phyloP scores from a whole-genome alignment of 352 stramenopile species.

The Nannochloropsis limnetica region DNA sequence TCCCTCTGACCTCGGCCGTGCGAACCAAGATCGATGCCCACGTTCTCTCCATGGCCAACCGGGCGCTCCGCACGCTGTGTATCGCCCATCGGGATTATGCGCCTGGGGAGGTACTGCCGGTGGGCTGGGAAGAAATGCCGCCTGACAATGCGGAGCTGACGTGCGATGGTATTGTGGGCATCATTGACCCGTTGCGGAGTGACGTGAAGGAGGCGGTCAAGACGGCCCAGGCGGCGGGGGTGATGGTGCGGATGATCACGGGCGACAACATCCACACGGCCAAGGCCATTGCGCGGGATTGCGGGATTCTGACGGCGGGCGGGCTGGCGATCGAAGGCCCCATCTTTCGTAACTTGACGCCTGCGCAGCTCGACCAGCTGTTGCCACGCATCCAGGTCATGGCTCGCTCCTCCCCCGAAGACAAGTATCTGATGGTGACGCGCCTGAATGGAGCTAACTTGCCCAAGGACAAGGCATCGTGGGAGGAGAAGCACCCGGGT shows the following conservation, averaged over 20 bases:
- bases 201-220: conserved; percentile 53
- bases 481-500: conserved; percentile 38
- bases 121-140: conserved; percentile 59
- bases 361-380: conserved; percentile 45
- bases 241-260: conserved; percentile 78
- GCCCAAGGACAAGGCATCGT: conserved; percentile 43
- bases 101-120: conserved; percentile 54
- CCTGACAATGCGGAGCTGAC: conserved; percentile 56
- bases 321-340: conserved; percentile 56
- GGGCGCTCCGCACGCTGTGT: conserved; percentile 72
- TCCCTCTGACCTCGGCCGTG: background rate
- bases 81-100: conserved; percentile 69
- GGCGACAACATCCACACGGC: conserved; percentile 87
- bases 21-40: background rate
- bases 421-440: conserved; percentile 91
- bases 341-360: conserved; percentile 60
- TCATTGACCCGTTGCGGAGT: conserved; percentile 51
- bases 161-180: conserved; percentile 52
- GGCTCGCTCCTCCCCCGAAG: conserved; percentile 83
- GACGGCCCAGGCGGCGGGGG: conserved; percentile 57
- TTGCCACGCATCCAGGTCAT: conserved; percentile 67
- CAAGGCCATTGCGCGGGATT: conserved; percentile 87
- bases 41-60: conserved; percentile 64
- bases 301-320: conserved; percentile 71
- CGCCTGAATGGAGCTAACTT: conserved; percentile 69